Percentiles rank a stretch among this genome's conserved stretches.
phyloP scores from a whole-genome alignment of 2,329 filamentous ascomycete species.

The Alternaria solani region DNA sequence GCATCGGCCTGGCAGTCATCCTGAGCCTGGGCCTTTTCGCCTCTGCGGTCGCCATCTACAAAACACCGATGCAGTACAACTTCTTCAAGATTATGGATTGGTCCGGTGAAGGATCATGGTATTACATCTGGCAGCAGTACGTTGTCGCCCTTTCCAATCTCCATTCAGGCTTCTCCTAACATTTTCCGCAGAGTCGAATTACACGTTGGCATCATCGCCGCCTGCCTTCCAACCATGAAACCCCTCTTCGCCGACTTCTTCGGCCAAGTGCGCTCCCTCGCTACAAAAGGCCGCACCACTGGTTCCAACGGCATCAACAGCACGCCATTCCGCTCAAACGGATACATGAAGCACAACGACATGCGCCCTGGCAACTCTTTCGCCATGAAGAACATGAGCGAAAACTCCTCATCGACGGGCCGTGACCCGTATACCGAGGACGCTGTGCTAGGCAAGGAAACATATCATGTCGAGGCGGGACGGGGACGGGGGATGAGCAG shows the following conservation, averaged over 20 bases:
- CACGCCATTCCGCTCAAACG: constrained; percentile 26
- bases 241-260: constrained; percentile 38
- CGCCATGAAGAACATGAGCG: constrained; percentile 24
- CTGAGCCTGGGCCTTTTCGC: constrained; percentile 50
- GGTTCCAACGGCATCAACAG: constrained; percentile 18
- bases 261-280: constrained; percentile 29
- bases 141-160: neutral
- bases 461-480: constrained; percentile 7
- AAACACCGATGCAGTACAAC: constrained; percentile 38
- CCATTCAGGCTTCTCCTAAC: neutral
- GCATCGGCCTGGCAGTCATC: constrained; percentile 46
- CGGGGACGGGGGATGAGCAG: constrained; percentile 9
- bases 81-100: constrained; percentile 41
- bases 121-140: constrained; percentile 40
- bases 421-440: constrained; percentile 24
- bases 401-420: constrained; percentile 8
- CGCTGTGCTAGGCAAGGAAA: constrained; percentile 6
- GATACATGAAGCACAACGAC: constrained; percentile 27
- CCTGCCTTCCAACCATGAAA: constrained; percentile 41
- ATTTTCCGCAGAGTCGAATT: constrained; percentile 38
- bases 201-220: constrained; percentile 43
- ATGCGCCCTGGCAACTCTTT: constrained; percentile 4
- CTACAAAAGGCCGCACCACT: constrained; percentile 23
- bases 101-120: constrained; percentile 34
- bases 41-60: constrained; percentile 33